phyloP scores from a whole-genome alignment of 257 asterid species.

The Eucommia ulmoides region DNA sequence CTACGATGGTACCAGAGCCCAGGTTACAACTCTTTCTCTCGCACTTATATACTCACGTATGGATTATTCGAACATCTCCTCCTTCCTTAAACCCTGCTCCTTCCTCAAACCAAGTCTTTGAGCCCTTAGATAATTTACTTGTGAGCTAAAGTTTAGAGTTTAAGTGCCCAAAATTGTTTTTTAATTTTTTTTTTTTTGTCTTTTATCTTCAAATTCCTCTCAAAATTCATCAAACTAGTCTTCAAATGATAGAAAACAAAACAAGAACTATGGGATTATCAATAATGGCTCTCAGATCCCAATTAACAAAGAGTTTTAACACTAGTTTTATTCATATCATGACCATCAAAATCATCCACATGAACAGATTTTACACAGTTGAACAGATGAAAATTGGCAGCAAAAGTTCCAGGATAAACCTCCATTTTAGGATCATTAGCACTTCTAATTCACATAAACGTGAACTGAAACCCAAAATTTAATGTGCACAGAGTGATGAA shows the following conservation, averaged over 20 bases:
- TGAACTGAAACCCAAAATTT: neutral
- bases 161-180: neutral
- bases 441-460: neutral
- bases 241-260: neutral
- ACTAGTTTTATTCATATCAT: neutral
- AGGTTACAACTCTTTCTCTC: too few relatives aligned
- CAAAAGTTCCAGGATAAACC: neutral
- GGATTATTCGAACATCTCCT: too few relatives aligned
- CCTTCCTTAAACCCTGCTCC: too few relatives aligned
- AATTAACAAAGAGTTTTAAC: neutral
- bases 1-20: too few relatives aligned
- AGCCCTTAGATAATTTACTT: too few relatives aligned
- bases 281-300: neutral
- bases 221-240: neutral
- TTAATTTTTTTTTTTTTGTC: neutral
- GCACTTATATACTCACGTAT: too few relatives aligned
- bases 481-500: neutral
- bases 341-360: neutral
- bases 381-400: neutral
- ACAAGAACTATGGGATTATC: neutral
- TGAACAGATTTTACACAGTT: neutral
- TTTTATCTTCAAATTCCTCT: neutral
- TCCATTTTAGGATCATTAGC: neutral
- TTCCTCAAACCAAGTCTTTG: too few relatives aligned
- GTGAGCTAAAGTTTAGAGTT: too few relatives aligned